A percentile compares a stretch with the other conserved stretches of the same genome.
Conservation (phyloP, 345 rosid genomes). For the Abelmoschus esculentus region DNA sequence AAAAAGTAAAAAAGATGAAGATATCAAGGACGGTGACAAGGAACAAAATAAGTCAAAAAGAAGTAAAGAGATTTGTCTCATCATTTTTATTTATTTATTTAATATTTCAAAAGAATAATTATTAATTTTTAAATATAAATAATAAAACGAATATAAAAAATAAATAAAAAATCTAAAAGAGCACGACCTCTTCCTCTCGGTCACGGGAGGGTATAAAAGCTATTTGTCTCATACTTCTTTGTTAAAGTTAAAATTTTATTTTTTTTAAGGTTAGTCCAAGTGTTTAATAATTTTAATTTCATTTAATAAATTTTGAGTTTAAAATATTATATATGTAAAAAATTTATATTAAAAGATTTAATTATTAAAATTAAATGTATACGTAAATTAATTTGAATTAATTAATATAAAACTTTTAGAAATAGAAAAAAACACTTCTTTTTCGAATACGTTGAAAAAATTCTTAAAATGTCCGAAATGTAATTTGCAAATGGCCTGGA, state of each 20-base stretch:
- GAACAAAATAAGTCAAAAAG: background rate
- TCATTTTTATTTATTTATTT: background rate
- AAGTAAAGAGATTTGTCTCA: conserved; percentile 1
- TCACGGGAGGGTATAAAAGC: background rate
- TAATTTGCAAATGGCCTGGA: conserved; percentile 14
- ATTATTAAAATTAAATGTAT: too few species aligned
- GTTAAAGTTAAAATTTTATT: background rate
- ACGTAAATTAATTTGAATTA: too few species aligned
- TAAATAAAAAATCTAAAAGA: background rate
- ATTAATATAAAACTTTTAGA: too few species aligned
- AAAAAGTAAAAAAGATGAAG: background rate
- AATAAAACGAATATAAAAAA: background rate
- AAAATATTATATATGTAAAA: too few species aligned
- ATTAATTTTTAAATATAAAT: background rate
- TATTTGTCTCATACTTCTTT: background rate
- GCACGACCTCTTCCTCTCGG: background rate
- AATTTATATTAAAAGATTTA: too few species aligned
- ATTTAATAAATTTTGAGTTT: too few species aligned
- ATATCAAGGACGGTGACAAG: background rate
- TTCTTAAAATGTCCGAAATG: conserved; percentile 8
- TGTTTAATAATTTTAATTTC: too few species aligned
- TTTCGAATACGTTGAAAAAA: background rate
- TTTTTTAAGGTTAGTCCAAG: background rate
- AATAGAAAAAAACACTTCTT: too few species aligned
- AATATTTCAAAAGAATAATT: too few species aligned